Conservation (phyloP, 164 flowering plant species). For the Platanus orientalis region DNA sequence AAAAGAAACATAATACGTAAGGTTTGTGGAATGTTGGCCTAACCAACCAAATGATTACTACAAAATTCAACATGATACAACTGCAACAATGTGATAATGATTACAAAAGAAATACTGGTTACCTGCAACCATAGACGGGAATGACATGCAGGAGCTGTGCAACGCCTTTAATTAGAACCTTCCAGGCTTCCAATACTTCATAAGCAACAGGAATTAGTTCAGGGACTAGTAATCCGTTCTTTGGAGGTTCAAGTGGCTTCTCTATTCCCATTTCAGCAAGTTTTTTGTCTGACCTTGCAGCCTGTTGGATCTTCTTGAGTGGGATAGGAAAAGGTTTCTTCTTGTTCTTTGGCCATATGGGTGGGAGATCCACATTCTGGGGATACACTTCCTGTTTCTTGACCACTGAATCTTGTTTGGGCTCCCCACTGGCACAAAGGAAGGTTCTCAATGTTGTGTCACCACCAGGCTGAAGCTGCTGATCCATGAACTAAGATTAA, state of each 20-base stretch:
- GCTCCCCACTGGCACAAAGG: slow-evolving; percentile 10
- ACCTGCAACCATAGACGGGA: slow-evolving; percentile 97
- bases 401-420: slow-evolving; percentile 5
- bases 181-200: slow-evolving; percentile 85
- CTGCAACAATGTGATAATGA: background rate
- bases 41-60: background rate
- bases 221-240: slow-evolving; percentile 82
- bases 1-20: slow-evolving; percentile 3
- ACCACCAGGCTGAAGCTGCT: slow-evolving; percentile 12
- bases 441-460: slow-evolving; percentile 6
- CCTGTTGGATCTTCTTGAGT: slow-evolving; percentile 49
- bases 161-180: slow-evolving; percentile 67
- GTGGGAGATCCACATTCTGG: slow-evolving; percentile 90
- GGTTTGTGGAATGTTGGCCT: background rate
- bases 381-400: slow-evolving; percentile 29
- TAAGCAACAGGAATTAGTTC: slow-evolving; percentile 78
- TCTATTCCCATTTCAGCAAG: slow-evolving; percentile 80
- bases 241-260: slow-evolving; percentile 80
- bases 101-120: slow-evolving; percentile 4
- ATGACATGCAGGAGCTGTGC: slow-evolving; percentile 74
- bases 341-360: slow-evolving; percentile 59
- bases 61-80: background rate
- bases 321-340: slow-evolving; percentile 95
- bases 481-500: slow-evolving; percentile 6
- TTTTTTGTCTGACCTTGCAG: slow-evolving; percentile 63